A percentile compares a stretch with the other conserved stretches of the same genome.
These are phyloP conservation scores for Lactarius deliciosus DNA, from an alignment of 768 basidiomycete species.

Conservation along the genomic window DNA sequence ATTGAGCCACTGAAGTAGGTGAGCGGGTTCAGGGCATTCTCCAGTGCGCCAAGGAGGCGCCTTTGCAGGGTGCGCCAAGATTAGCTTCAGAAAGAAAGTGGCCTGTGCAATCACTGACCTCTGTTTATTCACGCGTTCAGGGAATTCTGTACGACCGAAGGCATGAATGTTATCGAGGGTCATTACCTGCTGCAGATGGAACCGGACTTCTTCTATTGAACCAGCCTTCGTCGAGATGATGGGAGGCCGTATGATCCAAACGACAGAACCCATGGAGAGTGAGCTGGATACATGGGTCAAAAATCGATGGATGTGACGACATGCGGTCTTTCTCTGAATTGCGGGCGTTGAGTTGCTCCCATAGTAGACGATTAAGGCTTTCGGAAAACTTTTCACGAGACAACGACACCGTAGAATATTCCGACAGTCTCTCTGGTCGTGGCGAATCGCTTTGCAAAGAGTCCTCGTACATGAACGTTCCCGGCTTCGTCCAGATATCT, in stretches of 20 bases:
- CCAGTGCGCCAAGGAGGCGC: no score
- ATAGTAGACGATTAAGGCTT: background rate
- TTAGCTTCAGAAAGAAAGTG: no score
- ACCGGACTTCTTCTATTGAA: constrained; percentile 45
- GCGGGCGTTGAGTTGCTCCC: constrained; percentile 7
- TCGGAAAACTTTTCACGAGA: constrained; percentile 7
- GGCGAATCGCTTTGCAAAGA: background rate
- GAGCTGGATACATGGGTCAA: constrained; percentile 23
- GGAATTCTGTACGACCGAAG: background rate
- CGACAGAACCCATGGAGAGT: constrained; percentile 43
- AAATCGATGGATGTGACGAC: background rate
- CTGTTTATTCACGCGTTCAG: no score
- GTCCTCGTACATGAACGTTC: background rate
- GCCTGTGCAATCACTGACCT: no score
- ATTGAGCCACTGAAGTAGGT: no score
- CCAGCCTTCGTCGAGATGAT: constrained; percentile 34
- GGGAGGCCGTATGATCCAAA: constrained; percentile 38
- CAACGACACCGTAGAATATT: background rate
- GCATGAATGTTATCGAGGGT: constrained; percentile 41
- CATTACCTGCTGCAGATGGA: constrained; percentile 51
- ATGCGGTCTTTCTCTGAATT: background rate
- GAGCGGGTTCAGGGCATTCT: no score
- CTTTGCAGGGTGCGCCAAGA: no score
- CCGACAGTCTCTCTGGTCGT: background rate
- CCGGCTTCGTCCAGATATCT: constrained; percentile 1